A percentile compares a stretch with the other conserved stretches of the same genome.
These are phyloP conservation scores for Phytophthora lateralis DNA, from an alignment of 352 stramenopile species.

Conservation along the genomic window DNA sequence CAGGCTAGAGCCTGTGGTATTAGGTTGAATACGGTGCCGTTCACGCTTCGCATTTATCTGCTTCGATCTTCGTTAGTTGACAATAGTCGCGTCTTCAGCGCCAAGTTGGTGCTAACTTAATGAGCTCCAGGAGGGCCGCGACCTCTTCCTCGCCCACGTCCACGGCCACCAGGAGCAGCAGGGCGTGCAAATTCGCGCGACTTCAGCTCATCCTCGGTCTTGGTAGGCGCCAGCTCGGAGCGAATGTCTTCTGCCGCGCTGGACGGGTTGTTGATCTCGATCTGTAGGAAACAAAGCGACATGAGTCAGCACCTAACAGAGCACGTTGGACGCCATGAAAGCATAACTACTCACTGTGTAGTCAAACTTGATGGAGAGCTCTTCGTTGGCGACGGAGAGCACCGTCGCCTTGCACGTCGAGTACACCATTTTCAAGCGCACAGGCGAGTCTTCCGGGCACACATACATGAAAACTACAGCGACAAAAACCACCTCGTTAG, in stretches of 20 bases:
- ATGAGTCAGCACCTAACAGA: slow-evolving; percentile 3
- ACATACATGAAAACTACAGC: slow-evolving; percentile 88
- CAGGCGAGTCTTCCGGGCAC: slow-evolving; percentile 85
- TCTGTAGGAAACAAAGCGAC: slow-evolving; percentile 30
- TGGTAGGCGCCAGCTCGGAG: slow-evolving; percentile 52
- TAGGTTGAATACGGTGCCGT: slow-evolving; percentile 24
- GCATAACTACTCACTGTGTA: slow-evolving; percentile 46
- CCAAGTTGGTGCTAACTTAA: slow-evolving; percentile 21
- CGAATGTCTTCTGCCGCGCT: slow-evolving; percentile 73
- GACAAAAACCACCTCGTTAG: background rate
- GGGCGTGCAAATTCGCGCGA: slow-evolving; percentile 78
- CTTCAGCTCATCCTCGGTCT: slow-evolving; percentile 69
- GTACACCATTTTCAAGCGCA: slow-evolving; percentile 92
- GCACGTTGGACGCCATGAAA: background rate
- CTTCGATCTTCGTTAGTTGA: slow-evolving; percentile 10
- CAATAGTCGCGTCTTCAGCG: slow-evolving; percentile 6
- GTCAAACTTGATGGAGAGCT: slow-evolving; percentile 74
- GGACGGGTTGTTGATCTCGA: slow-evolving; percentile 75
- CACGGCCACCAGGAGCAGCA: slow-evolving; percentile 65
- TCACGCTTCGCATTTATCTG: slow-evolving; percentile 25
- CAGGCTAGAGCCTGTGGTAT: slow-evolving; percentile 25
- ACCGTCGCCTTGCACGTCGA: slow-evolving; percentile 90
- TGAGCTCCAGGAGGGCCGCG: slow-evolving; percentile 38
- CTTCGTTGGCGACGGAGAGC: slow-evolving; percentile 59
- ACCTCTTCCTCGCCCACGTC: slow-evolving; percentile 48